These are phyloP conservation scores for Fusarium floridanum DNA, from an alignment of 2,329 filamentous ascomycete genomes.

Conservation along the genomic window DNA sequence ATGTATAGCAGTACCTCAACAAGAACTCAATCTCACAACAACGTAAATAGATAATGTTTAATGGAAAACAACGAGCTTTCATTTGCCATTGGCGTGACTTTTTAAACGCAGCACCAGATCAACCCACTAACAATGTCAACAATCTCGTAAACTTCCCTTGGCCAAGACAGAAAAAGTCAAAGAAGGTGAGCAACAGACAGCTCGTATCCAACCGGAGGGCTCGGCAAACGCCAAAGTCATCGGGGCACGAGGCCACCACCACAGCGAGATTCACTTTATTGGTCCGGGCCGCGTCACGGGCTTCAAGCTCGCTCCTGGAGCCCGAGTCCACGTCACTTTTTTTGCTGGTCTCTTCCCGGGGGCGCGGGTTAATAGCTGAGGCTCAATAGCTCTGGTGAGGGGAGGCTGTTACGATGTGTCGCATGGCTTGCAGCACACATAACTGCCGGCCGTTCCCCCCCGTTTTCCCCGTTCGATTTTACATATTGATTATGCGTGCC, in stretches of 20 bases:
- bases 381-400: constrained; percentile 20
- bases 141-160: constrained; percentile 8
- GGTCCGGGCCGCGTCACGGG: constrained; percentile 39
- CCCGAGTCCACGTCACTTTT: constrained; percentile 38
- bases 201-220: constrained; percentile 39
- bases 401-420: constrained; percentile 1
- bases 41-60: not conserved
- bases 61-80: not conserved
- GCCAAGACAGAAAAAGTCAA: constrained; percentile 11
- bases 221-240: constrained; percentile 36
- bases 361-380: constrained; percentile 6
- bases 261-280: constrained; percentile 26
- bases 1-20: not conserved
- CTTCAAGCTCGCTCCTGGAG: constrained; percentile 28
- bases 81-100: not conserved
- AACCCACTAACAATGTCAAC: constrained; percentile 6
- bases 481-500: not conserved
- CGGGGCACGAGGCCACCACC: constrained; percentile 14
- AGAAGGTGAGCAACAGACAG: constrained; percentile 1
- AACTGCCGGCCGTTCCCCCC: constrained; percentile 14
- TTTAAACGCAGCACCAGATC: not conserved
- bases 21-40: not conserved
- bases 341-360: not conserved
- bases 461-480: not conserved
- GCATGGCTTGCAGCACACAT: constrained; percentile 8